Percentiles rank a stretch among this genome's conserved stretches.
Conservation (phyloP, 352 stramenopile genomes). For the Globisporangium nodosum region DNA sequence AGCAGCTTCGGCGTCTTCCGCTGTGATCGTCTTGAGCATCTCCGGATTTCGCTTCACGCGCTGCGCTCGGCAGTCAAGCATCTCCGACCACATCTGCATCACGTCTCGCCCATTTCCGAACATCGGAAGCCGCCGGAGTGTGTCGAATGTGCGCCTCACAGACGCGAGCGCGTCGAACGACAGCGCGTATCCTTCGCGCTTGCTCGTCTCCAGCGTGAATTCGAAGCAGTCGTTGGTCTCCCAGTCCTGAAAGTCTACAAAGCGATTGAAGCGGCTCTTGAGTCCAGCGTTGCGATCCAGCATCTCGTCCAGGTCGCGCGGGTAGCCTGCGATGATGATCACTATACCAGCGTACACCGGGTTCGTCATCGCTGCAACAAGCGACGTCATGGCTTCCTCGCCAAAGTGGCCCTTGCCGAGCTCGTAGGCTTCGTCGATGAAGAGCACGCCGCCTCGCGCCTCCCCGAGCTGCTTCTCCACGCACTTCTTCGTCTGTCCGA, state of each 20-base stretch:
- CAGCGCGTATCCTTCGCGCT: slow-evolving; percentile 38
- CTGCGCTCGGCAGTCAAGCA: slow-evolving; percentile 59
- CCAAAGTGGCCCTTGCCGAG: slow-evolving; percentile 76
- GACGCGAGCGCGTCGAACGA: slow-evolving; percentile 15
- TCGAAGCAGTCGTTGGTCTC: slow-evolving; percentile 68
- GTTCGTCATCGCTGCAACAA: slow-evolving; percentile 88
- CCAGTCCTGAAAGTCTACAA: slow-evolving; percentile 89
- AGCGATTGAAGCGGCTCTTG: slow-evolving; percentile 88
- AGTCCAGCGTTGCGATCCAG: slow-evolving; percentile 85
- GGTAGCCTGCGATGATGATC: slow-evolving; percentile 89
- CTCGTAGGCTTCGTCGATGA: slow-evolving; percentile 92
- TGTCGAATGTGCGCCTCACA: slow-evolving; percentile 29
- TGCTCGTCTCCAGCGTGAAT: slow-evolving; percentile 45
- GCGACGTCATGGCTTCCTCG: slow-evolving; percentile 86
- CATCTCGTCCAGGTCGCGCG: slow-evolving; percentile 86
- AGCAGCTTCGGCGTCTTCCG: slow-evolving; percentile 34
- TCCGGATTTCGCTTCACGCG: slow-evolving; percentile 39
- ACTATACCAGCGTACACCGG: slow-evolving; percentile 80
- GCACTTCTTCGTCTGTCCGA: slow-evolving; percentile 89
- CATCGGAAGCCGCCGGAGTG: slow-evolving; percentile 38
- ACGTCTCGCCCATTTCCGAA: slow-evolving; percentile 77
- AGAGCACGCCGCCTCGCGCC: slow-evolving; percentile 89
- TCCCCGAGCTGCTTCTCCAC: slow-evolving; percentile 85
- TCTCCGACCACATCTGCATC: slow-evolving; percentile 55
- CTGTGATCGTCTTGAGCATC: slow-evolving; percentile 41